Conservation (phyloP, 176 grass and related monocot species). For the maize (Zea mays) region DNA sequence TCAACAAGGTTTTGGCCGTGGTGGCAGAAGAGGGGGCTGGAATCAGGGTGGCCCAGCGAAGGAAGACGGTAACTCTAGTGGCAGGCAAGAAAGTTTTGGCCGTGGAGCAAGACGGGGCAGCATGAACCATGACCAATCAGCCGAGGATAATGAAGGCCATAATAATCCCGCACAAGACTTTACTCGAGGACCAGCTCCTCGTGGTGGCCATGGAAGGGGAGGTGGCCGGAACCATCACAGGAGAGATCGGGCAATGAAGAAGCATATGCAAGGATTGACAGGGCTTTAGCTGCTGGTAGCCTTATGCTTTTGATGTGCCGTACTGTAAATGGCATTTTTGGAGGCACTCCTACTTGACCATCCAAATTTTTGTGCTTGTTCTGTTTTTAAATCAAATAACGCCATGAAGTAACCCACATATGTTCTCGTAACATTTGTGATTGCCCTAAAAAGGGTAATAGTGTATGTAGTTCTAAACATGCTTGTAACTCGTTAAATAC, state of each 20-base stretch:
- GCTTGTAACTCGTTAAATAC: background rate
- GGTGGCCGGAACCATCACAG: conserved; percentile 61
- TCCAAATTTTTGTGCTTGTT: background rate
- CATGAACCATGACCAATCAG: conserved; percentile 33
- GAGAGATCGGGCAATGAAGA: conserved; percentile 73
- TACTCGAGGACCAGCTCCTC: conserved; percentile 35
- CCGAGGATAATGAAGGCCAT: conserved; percentile 33
- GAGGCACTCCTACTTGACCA: background rate
- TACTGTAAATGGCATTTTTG: conserved; percentile 44
- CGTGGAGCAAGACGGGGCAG: conserved; percentile 43
- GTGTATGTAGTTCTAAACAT: background rate
- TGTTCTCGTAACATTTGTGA: background rate
- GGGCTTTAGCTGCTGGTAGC: conserved; percentile 40
- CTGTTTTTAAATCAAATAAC: background rate
- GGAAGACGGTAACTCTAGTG: conserved; percentile 27
- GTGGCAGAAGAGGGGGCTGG: conserved; percentile 32
- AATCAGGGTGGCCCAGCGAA: background rate
- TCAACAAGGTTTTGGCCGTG: conserved; percentile 26
- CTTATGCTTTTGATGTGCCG: background rate
- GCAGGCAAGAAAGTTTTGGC: conserved; percentile 37
- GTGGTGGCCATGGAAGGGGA: conserved; percentile 50
- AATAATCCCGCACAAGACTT: conserved; percentile 30
- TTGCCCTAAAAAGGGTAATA: background rate
- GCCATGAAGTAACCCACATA: background rate
- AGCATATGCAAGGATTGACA: conserved; percentile 69